Base-by-base conservation (phyloP, 345 rosid genomes). In the Hibiscus trionum region DNA sequence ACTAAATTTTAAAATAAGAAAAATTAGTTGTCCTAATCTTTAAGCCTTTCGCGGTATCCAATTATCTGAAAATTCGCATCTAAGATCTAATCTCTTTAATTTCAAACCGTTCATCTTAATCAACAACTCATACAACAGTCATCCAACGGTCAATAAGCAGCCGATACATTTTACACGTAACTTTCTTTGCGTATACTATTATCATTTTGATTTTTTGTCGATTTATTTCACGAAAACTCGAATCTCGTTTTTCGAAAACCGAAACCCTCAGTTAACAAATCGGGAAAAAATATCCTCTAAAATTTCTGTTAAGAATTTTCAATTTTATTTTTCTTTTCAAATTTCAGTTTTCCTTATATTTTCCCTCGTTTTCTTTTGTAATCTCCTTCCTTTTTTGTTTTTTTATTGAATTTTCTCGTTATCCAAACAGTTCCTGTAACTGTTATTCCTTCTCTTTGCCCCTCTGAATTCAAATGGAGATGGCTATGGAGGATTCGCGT, bases 251-350 rank as follows among this genome's bases (percentile, higher is more conserved):
- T 27, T 12, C 66, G 37, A 24, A 37, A 56, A 10, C 9, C 16
- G 58, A 70, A 70, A 31, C 58, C 24, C 35, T 59, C 35, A 11
- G 12, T 8, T 33, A 52, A 6, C 11, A 16, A 70, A 70, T 64
- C 15, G 33, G 14, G 21, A 42, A 42, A 42, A 21, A 11, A 35
- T n/a, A 53, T 19, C 21, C 17, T 60, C 56, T 37, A 29, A 55
- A 73, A 17, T 53, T 39, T 82, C 82, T 3, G 79, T 80, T 62
- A 44, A 27, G 49, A 39, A 21, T 37, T 70, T 73, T 8, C 17
- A 35, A n/a, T 33, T 24, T 57, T 17, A 12, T 14, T 15, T 17
- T 63, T 6, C 12, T 31, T 15, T 24, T 17, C 15, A 31, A 11
- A 4, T 14, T 1, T 57, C 9, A 19, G 7, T n/a, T 70, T 58